Evolutionary conservation across 495 filamentous ascomycete species (phyloP), one percentile per base, ranked within the genome.

Genomic region (Daldinia caldariorum): DNA sequence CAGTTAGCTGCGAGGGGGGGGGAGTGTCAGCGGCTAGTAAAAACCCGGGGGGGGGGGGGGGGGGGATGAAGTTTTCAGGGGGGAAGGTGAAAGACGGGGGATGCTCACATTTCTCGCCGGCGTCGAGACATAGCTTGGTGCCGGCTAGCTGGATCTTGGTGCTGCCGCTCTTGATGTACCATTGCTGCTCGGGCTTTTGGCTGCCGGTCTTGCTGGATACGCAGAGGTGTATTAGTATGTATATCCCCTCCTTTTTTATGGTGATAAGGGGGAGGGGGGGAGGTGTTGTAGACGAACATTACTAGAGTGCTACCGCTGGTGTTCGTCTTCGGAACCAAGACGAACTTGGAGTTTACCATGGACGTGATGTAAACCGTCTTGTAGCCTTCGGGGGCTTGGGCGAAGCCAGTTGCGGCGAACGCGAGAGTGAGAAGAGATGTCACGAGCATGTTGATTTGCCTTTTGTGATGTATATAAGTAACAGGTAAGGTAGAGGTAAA

Each of bases 301-400:
- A 84, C 78, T 4, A 82, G 64, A 14, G 78, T 76, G 53, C 67
- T 77, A 20, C 82, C 83, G 60, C 38, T 67, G 32, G 74, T 78
- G 32, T 77, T 61, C 0, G 78, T 55, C 61, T 82, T 82, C 20
- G 82, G 80, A 18, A 82, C 81, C 6, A 86, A 74, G 32, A 83
- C 82, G 58, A 84, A 87, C 71, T 84, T 86, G 59, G 79, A 39
- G 76, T 87, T 74, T 50, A 82, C 80, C 29, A 70, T 80, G n/a
- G 83, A 84, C 5, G 83, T 85, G 71, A 87, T 83, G 71, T 80
- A 80, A 14, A 87, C 83, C 31, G 72, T 78, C 5, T 77, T 73
- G 75, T 85, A 86, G 35, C 83, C 84, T 13, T 71, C 76, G 0
- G 79, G 78, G 7, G 53, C 64, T 63, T 85, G 81, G 59, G 79